Evolutionary conservation across 805 yeast genomes (phyloP), one percentile per base, ranked within the genome.

Genomic region (Saturnispora halmiae): DNA sequence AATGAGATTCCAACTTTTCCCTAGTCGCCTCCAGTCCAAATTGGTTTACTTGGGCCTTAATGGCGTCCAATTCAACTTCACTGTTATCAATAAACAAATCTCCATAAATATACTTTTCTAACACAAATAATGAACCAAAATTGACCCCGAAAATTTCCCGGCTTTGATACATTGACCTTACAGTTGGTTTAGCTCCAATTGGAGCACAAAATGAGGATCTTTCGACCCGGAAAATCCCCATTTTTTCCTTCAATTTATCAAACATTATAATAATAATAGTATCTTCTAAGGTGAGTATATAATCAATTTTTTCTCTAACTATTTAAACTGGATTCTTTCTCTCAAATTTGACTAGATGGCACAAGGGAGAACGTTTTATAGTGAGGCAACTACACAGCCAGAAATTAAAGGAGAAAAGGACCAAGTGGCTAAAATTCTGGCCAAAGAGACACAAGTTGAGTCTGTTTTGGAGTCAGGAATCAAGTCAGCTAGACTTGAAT

Each of bases 81-180:
- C 83, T 68, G 20, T 72, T 72, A 16, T 73, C 75, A 3, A 71
- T 67, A 51, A 83, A 82, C 42, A 79, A 60, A 31, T 69, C 64
- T 41, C 73, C 80, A 56, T 63, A 82, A 27, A 86, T 83, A 78
- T 84, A 88, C 51, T 77, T 78, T 55, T 88, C 96, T 34, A 76
- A 66, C 1, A 87, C 79, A 57, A 87, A 88, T 43, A 81, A 60
- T 0, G 87, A 72, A 0, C 97, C 97, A 31, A 88, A 63, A 58
- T 87, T 88, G 25, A 84, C 94, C 6, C 96, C 97, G 54, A 73
- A 77, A 54, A 84, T 83, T 50, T 63, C 63, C 39, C 92, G 64
- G 16, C 69, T 61, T 50, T 72, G 79, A 51, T 68, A 77, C n/a
- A 82, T 69, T 19, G 77, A 67, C 31, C 59, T 63, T 38, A 53